Evolutionary conservation across 257 asterid genomes (phyloP).

Genomic region (Lithospermum erythrorhizon): DNA sequence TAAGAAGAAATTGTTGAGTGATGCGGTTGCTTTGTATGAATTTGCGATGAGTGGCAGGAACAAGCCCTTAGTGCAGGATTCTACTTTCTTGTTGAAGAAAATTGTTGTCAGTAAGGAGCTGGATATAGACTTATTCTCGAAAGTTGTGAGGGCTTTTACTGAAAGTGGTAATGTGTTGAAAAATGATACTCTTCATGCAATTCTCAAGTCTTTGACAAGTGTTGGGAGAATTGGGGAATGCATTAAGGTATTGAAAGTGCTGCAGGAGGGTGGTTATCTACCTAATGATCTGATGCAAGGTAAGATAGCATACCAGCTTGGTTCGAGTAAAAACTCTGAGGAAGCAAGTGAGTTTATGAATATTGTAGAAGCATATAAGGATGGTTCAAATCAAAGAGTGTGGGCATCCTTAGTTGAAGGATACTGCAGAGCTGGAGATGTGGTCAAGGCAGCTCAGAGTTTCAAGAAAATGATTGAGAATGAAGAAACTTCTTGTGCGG

Average conservation of each 20-base stretch:
- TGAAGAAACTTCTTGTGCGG: slow-evolving; percentile 31
- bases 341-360: slow-evolving; percentile 38
- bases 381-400: slow-evolving; percentile 16
- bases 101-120: slow-evolving; percentile 57
- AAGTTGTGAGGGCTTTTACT: slow-evolving; percentile 45
- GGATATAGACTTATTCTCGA: slow-evolving; percentile 46
- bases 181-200: slow-evolving; percentile 35
- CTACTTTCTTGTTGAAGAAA: slow-evolving; percentile 65
- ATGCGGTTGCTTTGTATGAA: slow-evolving; percentile 72
- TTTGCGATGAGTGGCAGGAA: slow-evolving; percentile 51
- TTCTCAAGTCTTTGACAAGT: slow-evolving; percentile 64
- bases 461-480: slow-evolving; percentile 42
- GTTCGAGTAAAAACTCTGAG: slow-evolving; percentile 29
- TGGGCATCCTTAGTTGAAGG: slow-evolving; percentile 68
- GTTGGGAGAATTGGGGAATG: slow-evolving; percentile 60
- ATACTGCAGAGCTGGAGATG: slow-evolving; percentile 39
- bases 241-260: slow-evolving; percentile 28
- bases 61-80: slow-evolving; percentile 56
- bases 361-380: slow-evolving; percentile 17
- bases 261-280: slow-evolving; percentile 48
- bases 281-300: slow-evolving; percentile 29
- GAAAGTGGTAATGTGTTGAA: slow-evolving; percentile 47
- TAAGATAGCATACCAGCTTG: slow-evolving; percentile 50
- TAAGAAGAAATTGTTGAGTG: slow-evolving; percentile 43
- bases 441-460: slow-evolving; percentile 39